phyloP scores from a whole-genome alignment of 2,329 filamentous ascomycete species.

The Aspergillus floridensis region DNA sequence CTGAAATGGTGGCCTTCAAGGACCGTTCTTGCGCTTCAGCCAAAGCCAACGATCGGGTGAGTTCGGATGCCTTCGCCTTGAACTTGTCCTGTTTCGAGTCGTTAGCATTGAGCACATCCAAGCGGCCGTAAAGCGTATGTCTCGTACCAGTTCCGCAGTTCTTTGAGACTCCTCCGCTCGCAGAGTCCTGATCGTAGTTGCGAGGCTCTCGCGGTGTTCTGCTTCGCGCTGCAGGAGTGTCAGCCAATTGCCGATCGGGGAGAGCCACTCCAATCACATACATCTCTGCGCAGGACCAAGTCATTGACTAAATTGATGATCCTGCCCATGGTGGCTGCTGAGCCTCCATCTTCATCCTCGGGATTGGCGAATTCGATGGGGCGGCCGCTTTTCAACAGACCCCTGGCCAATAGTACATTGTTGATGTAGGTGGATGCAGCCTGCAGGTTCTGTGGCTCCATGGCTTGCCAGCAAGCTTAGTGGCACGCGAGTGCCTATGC shows the following conservation, averaged over 20 bases:
- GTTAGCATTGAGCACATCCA: constrained; percentile 8
- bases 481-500: constrained; percentile 5
- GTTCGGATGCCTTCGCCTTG: constrained; percentile 54
- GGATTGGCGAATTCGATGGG: constrained; percentile 77
- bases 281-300: constrained; percentile 83
- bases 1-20: constrained; percentile 66
- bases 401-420: constrained; percentile 63
- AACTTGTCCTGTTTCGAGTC: constrained; percentile 47
- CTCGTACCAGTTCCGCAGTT: constrained; percentile 62
- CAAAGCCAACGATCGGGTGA: constrained; percentile 56
- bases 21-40: constrained; percentile 69
- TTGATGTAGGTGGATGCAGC: constrained; percentile 64
- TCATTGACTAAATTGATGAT: constrained; percentile 95
- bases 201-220: constrained; percentile 80
- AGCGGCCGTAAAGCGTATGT: no score
- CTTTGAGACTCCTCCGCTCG: constrained; percentile 74
- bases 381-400: constrained; percentile 57
- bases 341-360: constrained; percentile 57
- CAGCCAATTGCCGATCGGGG: not conserved
- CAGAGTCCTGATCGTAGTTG: constrained; percentile 71
- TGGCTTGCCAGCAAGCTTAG: constrained; percentile 33
- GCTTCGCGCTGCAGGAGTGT: constrained; percentile 68
- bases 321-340: constrained; percentile 71
- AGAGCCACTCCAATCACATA: constrained; percentile 47
- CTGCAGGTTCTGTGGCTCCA: constrained; percentile 53